phyloP scores from a whole-genome alignment of 441 rosid species.

The Sinapis alba region DNA sequence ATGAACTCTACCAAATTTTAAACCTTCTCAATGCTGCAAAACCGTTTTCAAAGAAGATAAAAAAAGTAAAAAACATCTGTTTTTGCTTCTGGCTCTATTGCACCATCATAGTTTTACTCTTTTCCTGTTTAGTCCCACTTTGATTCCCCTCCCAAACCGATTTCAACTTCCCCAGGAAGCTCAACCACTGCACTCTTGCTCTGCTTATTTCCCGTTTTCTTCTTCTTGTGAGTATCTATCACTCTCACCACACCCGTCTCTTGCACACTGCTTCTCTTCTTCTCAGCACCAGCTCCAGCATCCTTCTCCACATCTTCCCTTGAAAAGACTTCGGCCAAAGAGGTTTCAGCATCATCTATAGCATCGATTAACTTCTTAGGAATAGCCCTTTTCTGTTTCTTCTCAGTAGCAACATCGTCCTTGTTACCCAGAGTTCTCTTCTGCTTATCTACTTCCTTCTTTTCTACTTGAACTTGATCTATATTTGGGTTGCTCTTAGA shows the following conservation, averaged over 20 bases:
- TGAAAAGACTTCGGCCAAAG: slow-evolving; percentile 62
- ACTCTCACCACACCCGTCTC: slow-evolving; percentile 35
- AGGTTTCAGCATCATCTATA: slow-evolving; percentile 58
- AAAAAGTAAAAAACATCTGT: background rate
- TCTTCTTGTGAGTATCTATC: slow-evolving; percentile 36
- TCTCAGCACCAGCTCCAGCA: slow-evolving; percentile 25
- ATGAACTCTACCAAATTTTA: background rate
- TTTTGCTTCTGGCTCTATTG: background rate
- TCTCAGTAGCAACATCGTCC: slow-evolving; percentile 21
- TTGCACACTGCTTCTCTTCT: slow-evolving; percentile 34
- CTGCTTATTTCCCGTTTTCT: slow-evolving; percentile 46
- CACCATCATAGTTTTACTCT: background rate
- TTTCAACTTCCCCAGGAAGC: slow-evolving; percentile 47
- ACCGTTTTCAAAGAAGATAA: background rate
- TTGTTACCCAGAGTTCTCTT: slow-evolving; percentile 27
- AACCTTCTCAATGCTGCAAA: slow-evolving; percentile 11
- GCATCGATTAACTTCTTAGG: slow-evolving; percentile 55
- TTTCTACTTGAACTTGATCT: slow-evolving; percentile 13
- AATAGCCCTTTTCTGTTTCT: slow-evolving; percentile 43
- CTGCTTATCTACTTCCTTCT: slow-evolving; percentile 21
- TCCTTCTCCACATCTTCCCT: slow-evolving; percentile 29
- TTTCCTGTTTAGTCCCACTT: slow-evolving; percentile 51
- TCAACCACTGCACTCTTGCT: slow-evolving; percentile 34
- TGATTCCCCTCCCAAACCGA: slow-evolving; percentile 84
- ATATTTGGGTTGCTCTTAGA: slow-evolving; percentile 27